Conservation (phyloP, 495 filamentous ascomycete genomes). For the Echria macrotheca region DNA sequence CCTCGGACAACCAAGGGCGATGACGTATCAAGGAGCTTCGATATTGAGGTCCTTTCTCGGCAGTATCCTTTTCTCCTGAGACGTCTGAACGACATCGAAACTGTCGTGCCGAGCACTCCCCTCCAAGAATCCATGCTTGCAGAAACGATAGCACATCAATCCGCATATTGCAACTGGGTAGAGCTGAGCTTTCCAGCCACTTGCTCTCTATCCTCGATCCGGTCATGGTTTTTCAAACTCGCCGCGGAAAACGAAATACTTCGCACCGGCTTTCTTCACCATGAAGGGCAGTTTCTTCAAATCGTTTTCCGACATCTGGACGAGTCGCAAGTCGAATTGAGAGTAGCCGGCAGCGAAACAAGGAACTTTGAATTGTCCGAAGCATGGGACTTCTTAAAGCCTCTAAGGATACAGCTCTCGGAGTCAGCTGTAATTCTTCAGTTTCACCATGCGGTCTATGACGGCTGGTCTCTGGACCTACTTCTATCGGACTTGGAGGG, state of each 20-base stretch:
- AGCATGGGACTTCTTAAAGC: conserved; percentile 46
- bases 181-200: conserved; percentile 47
- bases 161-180: conserved; percentile 70
- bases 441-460: conserved; percentile 75
- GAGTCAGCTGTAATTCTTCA: conserved; percentile 31
- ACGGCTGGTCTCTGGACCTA: conserved; percentile 78
- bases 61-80: neutral
- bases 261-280: conserved; percentile 60
- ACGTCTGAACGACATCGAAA: conserved; percentile 34
- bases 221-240: conserved; percentile 41
- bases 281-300: conserved; percentile 50
- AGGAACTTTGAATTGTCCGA: too few relatives aligned
- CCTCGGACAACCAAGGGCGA: neutral
- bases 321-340: conserved; percentile 33
- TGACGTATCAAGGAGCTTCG: neutral
- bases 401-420: conserved; percentile 52
- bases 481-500: conserved; percentile 56
- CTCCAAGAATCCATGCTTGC: conserved; percentile 73
- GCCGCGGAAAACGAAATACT: conserved; percentile 58
- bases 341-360: conserved; percentile 18
- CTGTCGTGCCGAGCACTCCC: conserved; percentile 57
- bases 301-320: conserved; percentile 53
- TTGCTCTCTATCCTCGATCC: conserved; percentile 27
- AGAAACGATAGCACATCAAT: conserved; percentile 51
- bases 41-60: too few relatives aligned